Conservation (phyloP, 768 basidiomycete genomes). For the Pholiota microspora region DNA sequence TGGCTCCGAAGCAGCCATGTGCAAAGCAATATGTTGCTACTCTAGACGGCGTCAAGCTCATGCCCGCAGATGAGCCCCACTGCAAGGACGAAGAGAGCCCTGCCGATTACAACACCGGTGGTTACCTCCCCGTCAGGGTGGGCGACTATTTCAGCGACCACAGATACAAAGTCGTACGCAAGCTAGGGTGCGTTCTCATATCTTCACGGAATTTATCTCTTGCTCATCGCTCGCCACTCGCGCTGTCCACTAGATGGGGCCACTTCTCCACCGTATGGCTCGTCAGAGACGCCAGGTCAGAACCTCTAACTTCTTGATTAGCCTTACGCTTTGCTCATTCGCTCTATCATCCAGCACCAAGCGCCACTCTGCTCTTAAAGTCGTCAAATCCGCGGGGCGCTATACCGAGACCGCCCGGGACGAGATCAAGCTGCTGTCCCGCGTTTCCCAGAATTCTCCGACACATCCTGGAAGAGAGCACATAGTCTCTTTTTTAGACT, state of each 20-base stretch:
- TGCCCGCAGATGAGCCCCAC: constrained; percentile 63
- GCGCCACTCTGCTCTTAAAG: constrained; percentile 87
- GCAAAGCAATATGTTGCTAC: constrained; percentile 77
- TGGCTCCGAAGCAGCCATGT: constrained; percentile 67
- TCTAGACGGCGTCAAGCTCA: constrained; percentile 62
- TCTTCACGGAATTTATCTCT: constrained; percentile 8
- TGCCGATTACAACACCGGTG: constrained; percentile 81
- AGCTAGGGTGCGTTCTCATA: constrained; percentile 66
- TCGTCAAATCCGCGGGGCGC: constrained; percentile 91
- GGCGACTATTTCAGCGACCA: constrained; percentile 81
- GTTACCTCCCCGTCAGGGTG: constrained; percentile 79
- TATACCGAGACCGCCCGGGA: constrained; percentile 97
- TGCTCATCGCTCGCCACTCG: constrained; percentile 25
- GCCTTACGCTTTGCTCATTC: constrained; percentile 12
- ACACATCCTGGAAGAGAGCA: constrained; percentile 75
- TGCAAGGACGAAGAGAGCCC: constrained; percentile 80
- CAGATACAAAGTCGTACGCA: constrained; percentile 84
- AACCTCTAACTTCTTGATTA: constrained; percentile 17
- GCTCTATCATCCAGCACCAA: constrained; percentile 43
- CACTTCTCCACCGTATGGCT: constrained; percentile 97
- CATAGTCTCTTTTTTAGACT: constrained; percentile 88
- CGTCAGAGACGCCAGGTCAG: constrained; percentile 74
- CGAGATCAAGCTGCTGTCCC: constrained; percentile 89
- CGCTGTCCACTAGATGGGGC: constrained; percentile 65
- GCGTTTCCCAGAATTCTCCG: constrained; percentile 69